Conservation (phyloP, 2,329 filamentous ascomycete genomes). For the Verticillium nonalfalfae region DNA sequence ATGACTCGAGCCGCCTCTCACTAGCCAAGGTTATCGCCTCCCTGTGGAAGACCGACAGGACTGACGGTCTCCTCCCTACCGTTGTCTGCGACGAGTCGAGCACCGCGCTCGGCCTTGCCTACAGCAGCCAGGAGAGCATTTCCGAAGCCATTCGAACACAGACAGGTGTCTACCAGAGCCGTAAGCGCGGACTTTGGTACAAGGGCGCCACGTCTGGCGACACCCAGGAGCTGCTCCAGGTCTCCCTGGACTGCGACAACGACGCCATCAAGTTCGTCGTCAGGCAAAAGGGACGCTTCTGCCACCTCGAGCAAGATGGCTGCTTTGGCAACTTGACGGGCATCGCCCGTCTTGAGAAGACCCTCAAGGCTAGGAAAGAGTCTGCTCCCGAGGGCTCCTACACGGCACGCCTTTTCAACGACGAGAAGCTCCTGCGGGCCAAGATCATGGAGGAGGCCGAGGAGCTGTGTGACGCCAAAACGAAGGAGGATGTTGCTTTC, state of each 20-base stretch:
- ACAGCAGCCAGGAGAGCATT: conserved; percentile 89
- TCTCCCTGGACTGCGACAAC: conserved; percentile 87
- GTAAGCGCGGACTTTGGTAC: conserved; percentile 92
- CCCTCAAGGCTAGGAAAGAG: conserved; percentile 71
- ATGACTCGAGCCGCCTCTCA: conserved; percentile 55
- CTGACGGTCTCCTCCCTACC: conserved; percentile 81
- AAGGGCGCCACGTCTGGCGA: conserved; percentile 95
- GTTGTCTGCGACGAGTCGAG: conserved; percentile 87
- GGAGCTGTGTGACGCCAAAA: conserved; percentile 82
- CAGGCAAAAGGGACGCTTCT: conserved; percentile 86
- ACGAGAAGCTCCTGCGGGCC: conserved; percentile 79
- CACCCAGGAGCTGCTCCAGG: conserved; percentile 78
- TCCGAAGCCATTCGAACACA: conserved; percentile 74
- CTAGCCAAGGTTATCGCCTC: conserved; percentile 66
- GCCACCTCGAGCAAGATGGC: conserved; percentile 83
- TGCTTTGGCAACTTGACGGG: conserved; percentile 86
- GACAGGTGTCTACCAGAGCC: conserved; percentile 86
- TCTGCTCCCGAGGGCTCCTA: conserved; percentile 88
- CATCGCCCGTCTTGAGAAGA: conserved; percentile 80
- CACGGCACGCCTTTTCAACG: conserved; percentile 86
- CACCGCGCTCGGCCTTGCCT: conserved; percentile 80
- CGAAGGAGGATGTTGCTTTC: conserved; percentile 79
- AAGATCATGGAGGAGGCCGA: conserved; percentile 99
- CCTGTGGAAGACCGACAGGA: conserved; percentile 72
- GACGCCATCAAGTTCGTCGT: conserved; percentile 90